These are phyloP conservation scores for Lipomyces yamadae DNA, from an alignment of 805 yeast species.

Conservation along the genomic window DNA sequence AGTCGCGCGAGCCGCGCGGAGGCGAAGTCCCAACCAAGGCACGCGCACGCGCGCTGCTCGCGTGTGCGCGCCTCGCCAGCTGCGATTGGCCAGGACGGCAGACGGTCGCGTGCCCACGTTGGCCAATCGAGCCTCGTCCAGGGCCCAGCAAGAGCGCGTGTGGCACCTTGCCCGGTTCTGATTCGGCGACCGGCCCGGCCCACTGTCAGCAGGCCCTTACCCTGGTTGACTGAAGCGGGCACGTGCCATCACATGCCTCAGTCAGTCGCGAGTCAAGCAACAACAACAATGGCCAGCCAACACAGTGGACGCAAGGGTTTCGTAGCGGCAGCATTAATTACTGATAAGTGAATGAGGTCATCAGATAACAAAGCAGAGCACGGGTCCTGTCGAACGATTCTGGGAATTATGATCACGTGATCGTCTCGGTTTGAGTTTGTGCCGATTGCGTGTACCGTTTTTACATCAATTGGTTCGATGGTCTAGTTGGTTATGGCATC, in stretches of 20 bases:
- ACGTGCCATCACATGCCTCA: too few species aligned
- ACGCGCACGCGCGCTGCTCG: constrained; percentile 20
- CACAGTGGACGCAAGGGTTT: too few species aligned
- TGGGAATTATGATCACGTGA: background rate
- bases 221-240: too few species aligned
- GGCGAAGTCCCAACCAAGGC: background rate
- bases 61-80: constrained; percentile 26
- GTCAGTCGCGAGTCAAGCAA: too few species aligned
- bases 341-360: too few species aligned
- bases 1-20: background rate
- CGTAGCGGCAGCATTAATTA: too few species aligned
- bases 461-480: constrained; percentile 71
- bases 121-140: constrained; percentile 15
- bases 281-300: too few species aligned
- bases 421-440: background rate
- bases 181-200: background rate
- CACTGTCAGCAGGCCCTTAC: background rate
- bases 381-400: too few species aligned
- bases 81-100: constrained; percentile 19
- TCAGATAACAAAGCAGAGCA: too few species aligned
- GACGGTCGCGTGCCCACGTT: constrained; percentile 29
- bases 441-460: background rate
- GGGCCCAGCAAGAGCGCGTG: too few species aligned
- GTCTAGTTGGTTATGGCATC: constrained; percentile 99
- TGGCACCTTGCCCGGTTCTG: too few species aligned